Conservation (phyloP, 106 monocot species). For the Dioscorea alata region DNA sequence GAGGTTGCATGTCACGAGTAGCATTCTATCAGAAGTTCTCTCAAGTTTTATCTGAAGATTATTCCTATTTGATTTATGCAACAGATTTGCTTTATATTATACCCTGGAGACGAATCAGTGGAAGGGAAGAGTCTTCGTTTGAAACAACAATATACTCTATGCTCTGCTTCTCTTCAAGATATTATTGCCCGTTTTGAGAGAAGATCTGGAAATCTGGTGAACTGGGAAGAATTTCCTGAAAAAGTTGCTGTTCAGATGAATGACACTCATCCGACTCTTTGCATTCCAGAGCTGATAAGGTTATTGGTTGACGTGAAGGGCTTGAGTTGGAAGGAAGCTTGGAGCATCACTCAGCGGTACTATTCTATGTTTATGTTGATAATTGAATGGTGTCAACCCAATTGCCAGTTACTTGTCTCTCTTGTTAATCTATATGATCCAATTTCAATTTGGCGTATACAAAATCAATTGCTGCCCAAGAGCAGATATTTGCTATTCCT, state of each 20-base stretch:
- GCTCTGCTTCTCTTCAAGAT: conserved; percentile 98
- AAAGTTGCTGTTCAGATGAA: conserved; percentile 99
- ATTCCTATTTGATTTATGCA: not conserved
- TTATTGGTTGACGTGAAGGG: conserved; percentile 85
- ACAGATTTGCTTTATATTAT: conserved; percentile 91
- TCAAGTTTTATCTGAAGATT: not conserved
- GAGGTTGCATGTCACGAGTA: no score
- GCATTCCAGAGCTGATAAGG: conserved; percentile 96
- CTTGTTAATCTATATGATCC: no score
- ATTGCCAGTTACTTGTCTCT: no score
- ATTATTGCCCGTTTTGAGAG: conserved; percentile 92
- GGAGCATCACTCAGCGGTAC: conserved; percentile 92
- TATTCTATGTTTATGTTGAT: not conserved
- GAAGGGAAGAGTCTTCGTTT: conserved; percentile 94
- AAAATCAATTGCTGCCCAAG: no score
- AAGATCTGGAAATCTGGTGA: conserved; percentile 58
- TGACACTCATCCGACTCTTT: conserved; percentile 95
- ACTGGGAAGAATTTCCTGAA: conserved; percentile 83
- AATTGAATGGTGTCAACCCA: no score
- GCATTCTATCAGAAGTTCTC: no score
- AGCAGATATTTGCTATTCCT: no score
- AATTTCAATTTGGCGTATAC: no score
- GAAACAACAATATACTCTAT: conserved; percentile 97
- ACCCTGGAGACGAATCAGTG: conserved; percentile 89
- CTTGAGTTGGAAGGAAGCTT: conserved; percentile 80